phyloP scores from a whole-genome alignment of 805 yeast genomes.

The Barnettozyma californica region DNA sequence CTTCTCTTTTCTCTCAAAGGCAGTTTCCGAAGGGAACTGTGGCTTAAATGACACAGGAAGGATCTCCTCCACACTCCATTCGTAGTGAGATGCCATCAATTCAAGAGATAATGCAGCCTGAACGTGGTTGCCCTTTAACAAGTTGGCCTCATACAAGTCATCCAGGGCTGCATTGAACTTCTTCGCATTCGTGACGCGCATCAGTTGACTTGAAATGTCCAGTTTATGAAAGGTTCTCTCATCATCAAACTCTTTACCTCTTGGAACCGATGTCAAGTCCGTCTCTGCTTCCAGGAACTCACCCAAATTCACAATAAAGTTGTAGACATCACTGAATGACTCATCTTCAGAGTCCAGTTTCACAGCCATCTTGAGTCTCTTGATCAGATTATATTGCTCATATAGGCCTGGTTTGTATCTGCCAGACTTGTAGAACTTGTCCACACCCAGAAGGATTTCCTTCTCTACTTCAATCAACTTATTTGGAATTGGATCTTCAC shows the following conservation, averaged over 20 bases:
- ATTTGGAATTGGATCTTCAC: conserved; percentile 54
- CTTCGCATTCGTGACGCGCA: conserved; percentile 75
- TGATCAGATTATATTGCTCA: conserved; percentile 52
- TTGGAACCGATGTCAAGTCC: conserved; percentile 70
- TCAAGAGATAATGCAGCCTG: conserved; percentile 84
- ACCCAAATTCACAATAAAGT: conserved; percentile 47
- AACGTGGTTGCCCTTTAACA: conserved; percentile 54
- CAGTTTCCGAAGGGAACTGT: conserved; percentile 70
- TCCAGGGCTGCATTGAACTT: conserved; percentile 73
- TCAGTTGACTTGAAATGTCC: conserved; percentile 68
- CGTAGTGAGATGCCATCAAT: conserved; percentile 67
- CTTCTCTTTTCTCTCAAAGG: conserved; percentile 75
- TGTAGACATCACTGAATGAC: conserved; percentile 44
- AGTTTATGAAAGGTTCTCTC: conserved; percentile 78
- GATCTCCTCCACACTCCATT: conserved; percentile 59
- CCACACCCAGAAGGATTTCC: conserved; percentile 58
- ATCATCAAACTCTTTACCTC: conserved; percentile 78
- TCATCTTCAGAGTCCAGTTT: conserved; percentile 61
- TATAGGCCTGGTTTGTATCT: conserved; percentile 49
- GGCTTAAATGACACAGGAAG: conserved; percentile 60
- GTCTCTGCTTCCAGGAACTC: conserved; percentile 60
- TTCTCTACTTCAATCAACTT: conserved; percentile 54
- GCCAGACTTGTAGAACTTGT: conserved; percentile 55
- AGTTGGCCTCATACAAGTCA: conserved; percentile 62
- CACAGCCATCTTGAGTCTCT: conserved; percentile 42